A percentile compares a stretch with the other conserved stretches of the same genome.
Conservation (phyloP, 75 land plant genomes). For the Pinus tabuliformis region DNA sequence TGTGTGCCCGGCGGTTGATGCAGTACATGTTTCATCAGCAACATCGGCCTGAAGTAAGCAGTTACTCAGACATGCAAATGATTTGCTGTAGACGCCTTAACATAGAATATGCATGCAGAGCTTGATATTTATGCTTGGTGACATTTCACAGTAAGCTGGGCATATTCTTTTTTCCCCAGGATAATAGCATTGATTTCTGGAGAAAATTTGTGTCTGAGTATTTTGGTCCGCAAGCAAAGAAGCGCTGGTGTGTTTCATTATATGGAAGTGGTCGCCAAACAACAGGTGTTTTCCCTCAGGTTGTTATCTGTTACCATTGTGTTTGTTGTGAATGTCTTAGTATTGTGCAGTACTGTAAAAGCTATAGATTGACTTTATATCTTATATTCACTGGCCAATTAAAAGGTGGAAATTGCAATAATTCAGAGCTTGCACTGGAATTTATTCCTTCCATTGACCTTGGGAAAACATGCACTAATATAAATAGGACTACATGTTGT, state of each 20-base stretch:
- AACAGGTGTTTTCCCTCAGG: constrained; percentile 99
- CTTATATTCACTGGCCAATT: too few relatives aligned
- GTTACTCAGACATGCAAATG: not conserved
- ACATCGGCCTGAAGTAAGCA: constrained; percentile 69
- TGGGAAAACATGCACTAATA: too few relatives aligned
- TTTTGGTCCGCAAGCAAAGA: constrained; percentile 92
- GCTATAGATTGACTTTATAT: not conserved
- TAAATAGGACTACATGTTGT: too few relatives aligned
- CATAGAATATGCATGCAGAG: too few relatives aligned
- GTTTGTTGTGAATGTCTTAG: not conserved
- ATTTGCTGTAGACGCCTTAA: not conserved
- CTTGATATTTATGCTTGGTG: too few relatives aligned
- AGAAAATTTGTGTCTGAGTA: constrained; percentile 90
- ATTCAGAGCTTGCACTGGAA: too few relatives aligned
- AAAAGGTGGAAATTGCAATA: too few relatives aligned
- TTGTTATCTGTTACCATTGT: constrained; percentile 8
- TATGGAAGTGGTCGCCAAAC: constrained; percentile 96
- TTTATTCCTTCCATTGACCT: too few relatives aligned
- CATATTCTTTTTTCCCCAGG: constrained; percentile 33
- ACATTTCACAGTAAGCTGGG: not conserved
- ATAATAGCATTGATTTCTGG: constrained; percentile 95
- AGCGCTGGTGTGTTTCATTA: constrained; percentile 96
- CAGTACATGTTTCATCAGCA: constrained; percentile 89
- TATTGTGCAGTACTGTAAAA: not conserved
- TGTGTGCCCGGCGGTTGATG: constrained; percentile 80